These are phyloP conservation scores for Cornus controversa DNA, from an alignment of 148 eudicot species.

Conservation along the genomic window DNA sequence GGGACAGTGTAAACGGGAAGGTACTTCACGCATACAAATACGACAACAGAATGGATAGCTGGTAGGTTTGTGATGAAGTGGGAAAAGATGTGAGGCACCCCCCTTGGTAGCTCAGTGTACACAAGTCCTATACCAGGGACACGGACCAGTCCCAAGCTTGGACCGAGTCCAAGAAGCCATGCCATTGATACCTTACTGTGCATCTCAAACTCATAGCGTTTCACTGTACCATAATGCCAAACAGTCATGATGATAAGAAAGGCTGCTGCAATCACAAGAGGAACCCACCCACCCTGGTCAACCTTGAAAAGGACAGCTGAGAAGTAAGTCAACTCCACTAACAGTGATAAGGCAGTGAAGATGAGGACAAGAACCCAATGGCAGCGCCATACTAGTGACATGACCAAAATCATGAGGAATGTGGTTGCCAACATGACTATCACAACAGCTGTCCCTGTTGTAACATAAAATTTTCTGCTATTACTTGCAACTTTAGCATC, in stretches of 20 bases:
- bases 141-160: slow-evolving; percentile 87
- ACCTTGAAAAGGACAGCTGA: slow-evolving; percentile 91
- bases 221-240: slow-evolving; percentile 92
- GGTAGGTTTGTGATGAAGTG: slow-evolving; percentile 96
- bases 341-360: slow-evolving; percentile 72
- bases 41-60: slow-evolving; percentile 89
- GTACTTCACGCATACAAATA: slow-evolving; percentile 88
- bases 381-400: slow-evolving; percentile 84
- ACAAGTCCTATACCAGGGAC: slow-evolving; percentile 98
- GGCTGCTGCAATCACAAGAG: slow-evolving; percentile 83
- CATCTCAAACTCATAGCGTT: slow-evolving; percentile 90
- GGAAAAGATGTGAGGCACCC: slow-evolving; percentile 89
- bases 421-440: slow-evolving; percentile 95
- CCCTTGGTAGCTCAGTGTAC: slow-evolving; percentile 95
- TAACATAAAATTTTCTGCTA: slow-evolving; percentile 8
- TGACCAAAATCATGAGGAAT: slow-evolving; percentile 80
- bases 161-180: slow-evolving; percentile 95
- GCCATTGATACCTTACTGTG: slow-evolving; percentile 95
- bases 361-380: slow-evolving; percentile 78
- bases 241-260: slow-evolving; percentile 83
- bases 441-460: slow-evolving; percentile 95
- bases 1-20: slow-evolving; percentile 96
- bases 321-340: slow-evolving; percentile 85
- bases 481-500: not conserved
- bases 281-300: slow-evolving; percentile 99